Conservation (phyloP, 2,329 filamentous ascomycete genomes). For the Aotearoamyces nothofagi region DNA sequence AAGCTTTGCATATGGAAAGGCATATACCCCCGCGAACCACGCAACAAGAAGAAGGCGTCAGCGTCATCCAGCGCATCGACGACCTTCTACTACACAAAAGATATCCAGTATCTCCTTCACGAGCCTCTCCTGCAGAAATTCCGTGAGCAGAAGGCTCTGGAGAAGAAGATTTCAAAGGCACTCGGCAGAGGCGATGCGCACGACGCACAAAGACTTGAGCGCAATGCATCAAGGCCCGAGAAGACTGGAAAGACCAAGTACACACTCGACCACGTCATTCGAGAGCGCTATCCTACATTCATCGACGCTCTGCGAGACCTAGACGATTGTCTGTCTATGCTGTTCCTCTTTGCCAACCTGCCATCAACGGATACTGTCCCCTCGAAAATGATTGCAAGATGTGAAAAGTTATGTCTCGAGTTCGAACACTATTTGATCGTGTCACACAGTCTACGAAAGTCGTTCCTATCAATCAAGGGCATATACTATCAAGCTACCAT, state of each 20-base stretch:
- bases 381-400: constrained; percentile 88
- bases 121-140: constrained; percentile 91
- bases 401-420: constrained; percentile 83
- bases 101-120: constrained; percentile 96
- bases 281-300: constrained; percentile 96
- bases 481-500: constrained; percentile 99
- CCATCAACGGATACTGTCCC: constrained; percentile 82
- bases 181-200: constrained; percentile 82
- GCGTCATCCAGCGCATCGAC: constrained; percentile 82
- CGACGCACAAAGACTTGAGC: constrained; percentile 76
- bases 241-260: constrained; percentile 82
- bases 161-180: constrained; percentile 93
- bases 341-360: constrained; percentile 94
- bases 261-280: constrained; percentile 90
- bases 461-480: constrained; percentile 95
- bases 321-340: constrained; percentile 91
- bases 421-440: constrained; percentile 97
- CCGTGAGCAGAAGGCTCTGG: constrained; percentile 88
- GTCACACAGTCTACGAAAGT: constrained; percentile 83
- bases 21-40: constrained; percentile 93
- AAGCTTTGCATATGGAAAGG: constrained; percentile 99
- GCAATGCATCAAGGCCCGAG: constrained; percentile 75
- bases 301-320: constrained; percentile 86
- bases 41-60: constrained; percentile 92
- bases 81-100: constrained; percentile 84